These are phyloP conservation scores for Pythium coloratum DNA, from an alignment of 352 stramenopile genomes.

Conservation along the genomic window DNA sequence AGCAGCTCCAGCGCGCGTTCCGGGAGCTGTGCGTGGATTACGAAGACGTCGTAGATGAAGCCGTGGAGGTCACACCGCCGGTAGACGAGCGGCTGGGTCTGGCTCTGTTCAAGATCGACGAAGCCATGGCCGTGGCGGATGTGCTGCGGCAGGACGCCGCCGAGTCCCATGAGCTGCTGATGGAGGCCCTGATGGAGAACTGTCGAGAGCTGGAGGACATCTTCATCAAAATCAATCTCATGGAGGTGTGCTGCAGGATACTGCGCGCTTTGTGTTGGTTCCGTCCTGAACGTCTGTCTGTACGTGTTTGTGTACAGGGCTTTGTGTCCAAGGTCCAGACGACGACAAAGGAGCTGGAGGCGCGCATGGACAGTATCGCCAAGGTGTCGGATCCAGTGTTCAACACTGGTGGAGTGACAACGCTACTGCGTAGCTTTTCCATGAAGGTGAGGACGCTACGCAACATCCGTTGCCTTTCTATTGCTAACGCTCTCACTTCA, in stretches of 20 bases:
- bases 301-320: conserved; percentile 30
- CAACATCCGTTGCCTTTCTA: conserved; percentile 9
- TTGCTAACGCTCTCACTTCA: not conserved
- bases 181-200: conserved; percentile 61
- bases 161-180: conserved; percentile 46
- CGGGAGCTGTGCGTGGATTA: conserved; percentile 60
- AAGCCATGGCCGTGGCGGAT: conserved; percentile 55
- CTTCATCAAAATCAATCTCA: conserved; percentile 72
- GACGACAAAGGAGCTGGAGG: conserved; percentile 63
- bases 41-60: conserved; percentile 71
- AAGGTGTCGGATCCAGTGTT: conserved; percentile 63
- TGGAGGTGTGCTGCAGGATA: conserved; percentile 46
- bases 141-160: conserved; percentile 50
- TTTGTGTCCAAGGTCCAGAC: conserved; percentile 61
- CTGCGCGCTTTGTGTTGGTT: not conserved
- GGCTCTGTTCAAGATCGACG: conserved; percentile 83
- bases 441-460: conserved; percentile 47
- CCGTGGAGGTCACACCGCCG: conserved; percentile 47
- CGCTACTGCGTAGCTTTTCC: conserved; percentile 60
- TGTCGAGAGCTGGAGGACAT: conserved; percentile 79
- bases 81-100: conserved; percentile 74
- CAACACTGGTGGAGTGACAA: conserved; percentile 52
- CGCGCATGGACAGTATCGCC: conserved; percentile 52
- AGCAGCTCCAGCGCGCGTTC: conserved; percentile 53
- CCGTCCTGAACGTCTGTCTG: not conserved